Percentiles rank a stretch among this genome's conserved stretches.
phyloP scores from a whole-genome alignment of 768 basidiomycete species.

The Gloeopeniophorella convolvens region DNA sequence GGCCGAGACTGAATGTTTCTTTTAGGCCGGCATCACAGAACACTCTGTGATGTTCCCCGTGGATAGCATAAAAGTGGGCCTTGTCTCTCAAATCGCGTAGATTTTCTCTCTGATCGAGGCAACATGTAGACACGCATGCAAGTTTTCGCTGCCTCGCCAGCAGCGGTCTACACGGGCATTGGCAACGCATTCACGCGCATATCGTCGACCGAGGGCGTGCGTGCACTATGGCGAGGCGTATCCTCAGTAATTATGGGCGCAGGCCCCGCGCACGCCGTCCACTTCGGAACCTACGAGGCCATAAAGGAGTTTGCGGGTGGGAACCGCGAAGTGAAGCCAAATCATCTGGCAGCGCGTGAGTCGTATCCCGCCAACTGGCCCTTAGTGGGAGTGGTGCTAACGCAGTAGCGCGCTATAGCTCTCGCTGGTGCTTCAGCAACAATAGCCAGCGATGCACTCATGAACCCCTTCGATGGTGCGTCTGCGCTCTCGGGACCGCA shows the following conservation, averaged over 20 bases:
- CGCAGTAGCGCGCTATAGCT: constrained; percentile 40
- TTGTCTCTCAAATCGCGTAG: neutral
- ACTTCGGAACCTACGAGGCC: constrained; percentile 94
- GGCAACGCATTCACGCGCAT: constrained; percentile 89
- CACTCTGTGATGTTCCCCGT: constrained; percentile 98
- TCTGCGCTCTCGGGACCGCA: constrained; percentile 9
- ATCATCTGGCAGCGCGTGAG: constrained; percentile 85
- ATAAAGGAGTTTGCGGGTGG: constrained; percentile 92
- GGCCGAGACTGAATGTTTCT: constrained; percentile 2
- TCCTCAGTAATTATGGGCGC: constrained; percentile 94
- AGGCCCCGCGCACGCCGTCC: constrained; percentile 96
- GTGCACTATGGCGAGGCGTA: constrained; percentile 92
- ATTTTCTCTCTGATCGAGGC: neutral
- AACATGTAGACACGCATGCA: constrained; percentile 91
- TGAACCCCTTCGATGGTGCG: constrained; percentile 99
- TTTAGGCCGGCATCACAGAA: constrained; percentile 95
- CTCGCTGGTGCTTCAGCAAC: constrained; percentile 92
- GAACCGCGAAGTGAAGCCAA: constrained; percentile 55
- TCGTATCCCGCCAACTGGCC: constrained; percentile 20
- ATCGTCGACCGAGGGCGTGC: constrained; percentile 88
- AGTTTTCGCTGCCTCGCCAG: constrained; percentile 82
- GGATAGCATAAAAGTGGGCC: constrained; percentile 91
- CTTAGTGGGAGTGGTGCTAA: neutral
- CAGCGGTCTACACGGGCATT: constrained; percentile 82
- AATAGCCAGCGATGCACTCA: constrained; percentile 91